phyloP scores from a whole-genome alignment of 83 land plant species.

The Picea mariana region DNA sequence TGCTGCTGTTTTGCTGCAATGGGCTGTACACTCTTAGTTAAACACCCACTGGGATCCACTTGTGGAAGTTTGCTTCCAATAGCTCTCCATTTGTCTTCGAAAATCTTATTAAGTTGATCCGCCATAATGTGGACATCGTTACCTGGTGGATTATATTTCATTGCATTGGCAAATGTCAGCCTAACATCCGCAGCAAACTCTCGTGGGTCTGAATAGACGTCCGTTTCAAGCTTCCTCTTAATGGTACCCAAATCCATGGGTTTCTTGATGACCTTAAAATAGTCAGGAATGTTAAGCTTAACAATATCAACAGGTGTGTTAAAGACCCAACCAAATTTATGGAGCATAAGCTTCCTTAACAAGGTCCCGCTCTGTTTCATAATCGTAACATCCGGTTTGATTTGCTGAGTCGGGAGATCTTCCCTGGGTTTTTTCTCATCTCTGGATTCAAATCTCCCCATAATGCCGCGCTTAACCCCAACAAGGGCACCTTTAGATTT shows the following conservation, averaged over 20 bases:
- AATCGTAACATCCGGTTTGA: constrained; percentile 28
- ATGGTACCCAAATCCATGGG: constrained; percentile 98
- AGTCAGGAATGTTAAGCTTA: constrained; percentile 76
- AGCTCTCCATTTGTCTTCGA: constrained; percentile 66
- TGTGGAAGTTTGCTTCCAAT: constrained; percentile 62
- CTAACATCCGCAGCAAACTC: constrained; percentile 87
- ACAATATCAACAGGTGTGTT: constrained; percentile 82
- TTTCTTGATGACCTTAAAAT: constrained; percentile 63
- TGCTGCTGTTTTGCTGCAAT: constrained; percentile 15
- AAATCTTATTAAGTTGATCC: constrained; percentile 47
- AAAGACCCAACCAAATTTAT: constrained; percentile 86
- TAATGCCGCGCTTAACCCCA: constrained; percentile 24
- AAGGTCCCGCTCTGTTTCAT: constrained; percentile 77
- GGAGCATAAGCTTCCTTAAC: constrained; percentile 72
- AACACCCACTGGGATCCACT: not conserved
- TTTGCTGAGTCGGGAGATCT: constrained; percentile 18
- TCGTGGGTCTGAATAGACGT: constrained; percentile 46
- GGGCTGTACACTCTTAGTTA: not conserved
- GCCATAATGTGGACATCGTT: constrained; percentile 91
- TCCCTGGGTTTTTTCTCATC: constrained; percentile 30
- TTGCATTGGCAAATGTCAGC: constrained; percentile 87
- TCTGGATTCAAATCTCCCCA: constrained; percentile 31
- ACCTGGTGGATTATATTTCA: constrained; percentile 87
- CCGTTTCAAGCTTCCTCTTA: constrained; percentile 49
- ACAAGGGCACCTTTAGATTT: constrained; percentile 2